Evolutionary conservation across 257 asterid genomes (phyloP).

Genomic region (Nicotiana undulata): DNA sequence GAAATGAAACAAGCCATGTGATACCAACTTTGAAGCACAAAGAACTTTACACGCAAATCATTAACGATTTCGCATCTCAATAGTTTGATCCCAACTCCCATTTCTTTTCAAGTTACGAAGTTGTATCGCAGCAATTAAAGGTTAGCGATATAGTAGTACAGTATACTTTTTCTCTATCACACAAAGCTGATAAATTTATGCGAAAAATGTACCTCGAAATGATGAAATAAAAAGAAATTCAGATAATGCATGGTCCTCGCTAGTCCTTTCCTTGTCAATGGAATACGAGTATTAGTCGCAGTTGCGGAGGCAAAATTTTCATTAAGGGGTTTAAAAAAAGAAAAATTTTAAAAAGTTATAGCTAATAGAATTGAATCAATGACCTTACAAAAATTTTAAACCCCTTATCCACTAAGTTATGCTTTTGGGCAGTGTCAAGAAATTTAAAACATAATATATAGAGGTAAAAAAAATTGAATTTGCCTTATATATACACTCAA

Average conservation of each 20-base stretch:
- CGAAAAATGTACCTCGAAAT: conserved; percentile 20
- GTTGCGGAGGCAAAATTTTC: too few relatives aligned
- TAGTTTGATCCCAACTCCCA: conserved; percentile 11
- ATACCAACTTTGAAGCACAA: conserved; percentile 25
- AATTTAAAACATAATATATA: too few relatives aligned
- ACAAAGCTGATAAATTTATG: conserved; percentile 10
- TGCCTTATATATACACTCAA: too few relatives aligned
- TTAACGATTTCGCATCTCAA: conserved; percentile 28
- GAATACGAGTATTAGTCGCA: background rate
- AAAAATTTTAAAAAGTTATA: too few relatives aligned
- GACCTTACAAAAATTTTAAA: too few relatives aligned
- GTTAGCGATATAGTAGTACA: background rate
- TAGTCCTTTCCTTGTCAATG: background rate
- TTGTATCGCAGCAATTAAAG: background rate
- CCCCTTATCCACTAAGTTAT: too few relatives aligned
- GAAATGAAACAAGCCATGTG: conserved; percentile 46
- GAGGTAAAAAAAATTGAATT: too few relatives aligned
- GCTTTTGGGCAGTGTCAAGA: too few relatives aligned
- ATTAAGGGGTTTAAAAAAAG: too few relatives aligned
- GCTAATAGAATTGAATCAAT: too few relatives aligned
- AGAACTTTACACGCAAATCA: conserved; percentile 30
- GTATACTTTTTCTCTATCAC: conserved; percentile 6
- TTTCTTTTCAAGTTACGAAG: conserved; percentile 28
- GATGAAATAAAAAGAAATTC: background rate
- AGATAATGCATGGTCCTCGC: background rate